Conservation (phyloP, 2,329 filamentous ascomycete species). For the Stachybotrys chlorohalonatus region DNA sequence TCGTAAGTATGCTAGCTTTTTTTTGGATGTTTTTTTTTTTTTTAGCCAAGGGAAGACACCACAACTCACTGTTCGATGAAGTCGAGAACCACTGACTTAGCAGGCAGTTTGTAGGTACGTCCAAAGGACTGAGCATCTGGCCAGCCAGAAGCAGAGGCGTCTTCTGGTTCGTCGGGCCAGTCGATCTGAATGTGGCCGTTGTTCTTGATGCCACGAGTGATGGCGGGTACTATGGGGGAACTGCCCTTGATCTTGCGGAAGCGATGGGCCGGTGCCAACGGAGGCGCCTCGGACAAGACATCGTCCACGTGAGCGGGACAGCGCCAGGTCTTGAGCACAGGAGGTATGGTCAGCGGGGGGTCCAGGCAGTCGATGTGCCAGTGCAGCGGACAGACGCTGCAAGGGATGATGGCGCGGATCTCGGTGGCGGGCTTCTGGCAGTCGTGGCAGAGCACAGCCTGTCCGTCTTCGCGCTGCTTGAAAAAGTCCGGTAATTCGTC, state of each 20-base stretch:
- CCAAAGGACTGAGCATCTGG: conserved; percentile 52
- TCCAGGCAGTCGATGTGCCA: conserved; percentile 94
- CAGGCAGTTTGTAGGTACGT: conserved; percentile 54
- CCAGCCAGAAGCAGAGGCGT: conserved; percentile 46
- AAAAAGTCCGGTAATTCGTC: conserved; percentile 60
- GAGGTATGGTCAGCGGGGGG: conserved; percentile 72
- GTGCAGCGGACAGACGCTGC: conserved; percentile 69
- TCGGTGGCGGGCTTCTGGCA: conserved; percentile 59
- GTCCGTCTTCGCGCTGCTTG: conserved; percentile 65
- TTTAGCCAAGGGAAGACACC: background rate
- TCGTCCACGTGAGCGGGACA: conserved; percentile 84
- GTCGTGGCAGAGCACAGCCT: conserved; percentile 65
- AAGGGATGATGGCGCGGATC: conserved; percentile 68
- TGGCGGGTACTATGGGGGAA: conserved; percentile 39
- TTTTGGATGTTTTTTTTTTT: conserved; percentile 4
- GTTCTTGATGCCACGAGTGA: conserved; percentile 57
- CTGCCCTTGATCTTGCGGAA: conserved; percentile 52
- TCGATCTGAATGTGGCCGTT: conserved; percentile 66
- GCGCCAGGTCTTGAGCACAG: conserved; percentile 69
- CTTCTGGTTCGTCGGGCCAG: conserved; percentile 46
- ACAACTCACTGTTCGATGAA: conserved; percentile 57
- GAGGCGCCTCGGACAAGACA: conserved; percentile 52
- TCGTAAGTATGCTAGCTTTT: conserved; percentile 1
- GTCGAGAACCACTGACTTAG: conserved; percentile 57
- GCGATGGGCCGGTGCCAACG: conserved; percentile 50